These are phyloP conservation scores for Plasmodium reichenowi DNA, from an alignment of 169 alveolate genomes.

Conservation along the genomic window DNA sequence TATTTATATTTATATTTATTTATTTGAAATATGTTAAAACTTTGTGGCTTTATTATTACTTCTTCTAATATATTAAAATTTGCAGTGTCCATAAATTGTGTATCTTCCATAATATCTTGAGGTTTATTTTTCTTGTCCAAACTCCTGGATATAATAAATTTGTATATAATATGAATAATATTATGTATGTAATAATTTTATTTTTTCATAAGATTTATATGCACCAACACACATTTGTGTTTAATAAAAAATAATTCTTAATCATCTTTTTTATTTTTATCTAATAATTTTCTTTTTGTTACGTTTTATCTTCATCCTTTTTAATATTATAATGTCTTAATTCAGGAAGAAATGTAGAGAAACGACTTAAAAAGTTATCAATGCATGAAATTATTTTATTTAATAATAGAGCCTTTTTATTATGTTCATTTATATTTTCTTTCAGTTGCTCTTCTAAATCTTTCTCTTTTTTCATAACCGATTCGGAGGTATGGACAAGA, in stretches of 20 bases:
- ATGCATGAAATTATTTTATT: constrained; percentile 64
- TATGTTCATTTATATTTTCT: constrained; percentile 71
- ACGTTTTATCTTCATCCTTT: constrained; percentile 63
- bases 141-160: constrained; percentile 23
- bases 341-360: constrained; percentile 66
- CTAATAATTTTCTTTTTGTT: not conserved
- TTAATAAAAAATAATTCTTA: too few species aligned
- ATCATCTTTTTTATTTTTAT: too few species aligned
- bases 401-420: constrained; percentile 37
- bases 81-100: constrained; percentile 41
- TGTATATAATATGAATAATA: not conserved
- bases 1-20: not conserved
- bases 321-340: constrained; percentile 66
- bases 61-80: constrained; percentile 58
- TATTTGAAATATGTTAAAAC: too few species aligned
- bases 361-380: constrained; percentile 63
- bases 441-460: constrained; percentile 40
- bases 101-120: constrained; percentile 67
- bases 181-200: not conserved
- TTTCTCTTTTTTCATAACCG: constrained; percentile 37
- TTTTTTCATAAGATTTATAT: not conserved
- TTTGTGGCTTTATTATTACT: constrained; percentile 1
- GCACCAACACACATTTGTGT: too few species aligned
- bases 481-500: constrained; percentile 44
- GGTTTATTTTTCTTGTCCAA: constrained; percentile 57